Conservation (phyloP, 148 eudicot genomes). For the Rhododendron ferrugineum region DNA sequence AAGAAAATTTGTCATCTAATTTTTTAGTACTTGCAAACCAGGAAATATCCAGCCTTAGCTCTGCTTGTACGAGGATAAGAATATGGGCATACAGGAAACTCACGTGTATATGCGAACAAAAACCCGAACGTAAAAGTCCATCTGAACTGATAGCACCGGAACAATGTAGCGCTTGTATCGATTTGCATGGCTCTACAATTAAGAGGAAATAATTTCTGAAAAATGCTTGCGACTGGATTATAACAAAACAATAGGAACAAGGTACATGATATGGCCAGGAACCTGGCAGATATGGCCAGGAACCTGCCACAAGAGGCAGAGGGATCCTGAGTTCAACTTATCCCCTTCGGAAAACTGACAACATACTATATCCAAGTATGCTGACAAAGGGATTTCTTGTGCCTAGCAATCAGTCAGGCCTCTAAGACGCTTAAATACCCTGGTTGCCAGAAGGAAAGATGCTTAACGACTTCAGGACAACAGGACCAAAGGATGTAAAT, state of each 20-base stretch:
- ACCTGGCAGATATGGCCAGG: not conserved
- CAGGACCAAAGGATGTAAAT: not conserved
- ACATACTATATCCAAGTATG: not conserved
- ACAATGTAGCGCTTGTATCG: slow-evolving; percentile 93
- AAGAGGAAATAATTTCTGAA: not conserved
- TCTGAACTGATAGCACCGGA: slow-evolving; percentile 82
- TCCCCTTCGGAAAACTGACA: not conserved
- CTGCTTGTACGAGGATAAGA: not conserved
- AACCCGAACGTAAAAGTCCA: slow-evolving; percentile 90
- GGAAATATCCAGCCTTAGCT: not conserved
- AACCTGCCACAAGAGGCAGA: slow-evolving; percentile 9
- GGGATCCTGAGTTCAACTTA: not conserved
- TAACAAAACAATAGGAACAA: not conserved
- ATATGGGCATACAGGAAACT: slow-evolving; percentile 20
- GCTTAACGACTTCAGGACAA: not conserved
- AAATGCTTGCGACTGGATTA: not conserved
- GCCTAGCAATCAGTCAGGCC: not conserved
- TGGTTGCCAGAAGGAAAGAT: not conserved
- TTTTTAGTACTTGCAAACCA: not conserved
- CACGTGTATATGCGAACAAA: slow-evolving; percentile 94
- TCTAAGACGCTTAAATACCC: not conserved
- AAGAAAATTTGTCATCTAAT: not conserved
- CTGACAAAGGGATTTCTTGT: not conserved
- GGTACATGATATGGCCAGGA: not conserved
- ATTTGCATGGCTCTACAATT: slow-evolving; percentile 93